Percentiles rank a stretch among this genome's conserved stretches.
These are phyloP conservation scores for Dalbergia oliveri DNA, from an alignment of 306 rosid genomes.

Conservation along the genomic window DNA sequence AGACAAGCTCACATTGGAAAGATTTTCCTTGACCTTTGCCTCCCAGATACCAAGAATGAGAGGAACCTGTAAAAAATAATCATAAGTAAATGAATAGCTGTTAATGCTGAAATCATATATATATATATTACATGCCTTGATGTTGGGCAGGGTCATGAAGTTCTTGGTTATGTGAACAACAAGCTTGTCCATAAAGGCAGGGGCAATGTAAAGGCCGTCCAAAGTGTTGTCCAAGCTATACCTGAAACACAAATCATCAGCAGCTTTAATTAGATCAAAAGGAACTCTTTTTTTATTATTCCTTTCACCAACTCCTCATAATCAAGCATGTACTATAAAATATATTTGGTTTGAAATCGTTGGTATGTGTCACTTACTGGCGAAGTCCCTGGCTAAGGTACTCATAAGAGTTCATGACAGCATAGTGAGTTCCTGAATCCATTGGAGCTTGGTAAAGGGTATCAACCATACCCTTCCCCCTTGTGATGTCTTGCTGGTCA, in stretches of 20 bases:
- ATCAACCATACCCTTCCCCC: slow-evolving; percentile 97
- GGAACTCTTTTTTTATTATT: background rate
- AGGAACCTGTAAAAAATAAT: slow-evolving; percentile 64
- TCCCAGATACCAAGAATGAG: slow-evolving; percentile 94
- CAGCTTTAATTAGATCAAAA: slow-evolving; percentile 27
- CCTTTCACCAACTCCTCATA: background rate
- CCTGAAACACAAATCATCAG: slow-evolving; percentile 49
- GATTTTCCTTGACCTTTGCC: slow-evolving; percentile 99
- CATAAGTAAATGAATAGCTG: background rate
- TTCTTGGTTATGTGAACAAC: slow-evolving; percentile 93
- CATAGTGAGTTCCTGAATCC: slow-evolving; percentile 72
- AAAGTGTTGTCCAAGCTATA: slow-evolving; percentile 71
- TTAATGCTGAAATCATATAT: slow-evolving; percentile 9
- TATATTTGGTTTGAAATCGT: too few species aligned
- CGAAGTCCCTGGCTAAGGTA: slow-evolving; percentile 83
- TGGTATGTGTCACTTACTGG: slow-evolving; percentile 53
- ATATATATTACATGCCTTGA: slow-evolving; percentile 66
- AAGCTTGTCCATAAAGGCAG: slow-evolving; percentile 95
- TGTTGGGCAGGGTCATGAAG: slow-evolving; percentile 86
- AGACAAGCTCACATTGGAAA: slow-evolving; percentile 95
- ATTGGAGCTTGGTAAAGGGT: slow-evolving; percentile 85
- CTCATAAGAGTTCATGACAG: slow-evolving; percentile 89
- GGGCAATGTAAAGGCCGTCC: slow-evolving; percentile 91
- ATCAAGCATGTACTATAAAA: too few species aligned
- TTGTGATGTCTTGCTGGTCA: slow-evolving; percentile 96